phyloP scores from a whole-genome alignment of 768 basidiomycete genomes.

The Pleurotus pulmonarius region DNA sequence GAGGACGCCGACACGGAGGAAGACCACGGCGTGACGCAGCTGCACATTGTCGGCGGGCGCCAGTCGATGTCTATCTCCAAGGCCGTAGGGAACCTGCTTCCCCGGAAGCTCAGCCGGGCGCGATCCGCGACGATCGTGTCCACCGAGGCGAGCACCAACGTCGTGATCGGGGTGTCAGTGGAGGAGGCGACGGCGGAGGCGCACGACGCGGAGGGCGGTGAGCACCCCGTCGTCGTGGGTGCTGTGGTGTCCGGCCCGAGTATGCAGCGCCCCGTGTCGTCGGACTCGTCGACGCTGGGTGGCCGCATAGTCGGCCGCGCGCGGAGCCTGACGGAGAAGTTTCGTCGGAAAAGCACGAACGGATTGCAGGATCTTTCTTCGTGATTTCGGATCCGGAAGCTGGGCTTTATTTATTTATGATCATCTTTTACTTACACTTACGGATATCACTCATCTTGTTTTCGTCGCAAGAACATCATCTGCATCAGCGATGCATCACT shows the following conservation, averaged over 20 bases:
- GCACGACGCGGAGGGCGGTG: neutral
- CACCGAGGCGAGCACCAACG: neutral
- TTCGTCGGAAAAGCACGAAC: conserved; percentile 6
- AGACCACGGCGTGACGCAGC: conserved; percentile 2
- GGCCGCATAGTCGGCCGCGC: neutral
- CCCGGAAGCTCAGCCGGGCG: conserved; percentile 6
- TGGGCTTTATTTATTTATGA: no score
- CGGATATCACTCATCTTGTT: no score
- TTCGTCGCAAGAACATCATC: no score
- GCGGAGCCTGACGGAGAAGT: conserved; percentile 7
- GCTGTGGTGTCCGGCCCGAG: conserved; percentile 1
- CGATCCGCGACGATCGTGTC: neutral
- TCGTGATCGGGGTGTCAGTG: conserved; percentile 8
- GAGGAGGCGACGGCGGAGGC: conserved; percentile 7
- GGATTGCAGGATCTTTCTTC: no score
- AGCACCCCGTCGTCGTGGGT: neutral
- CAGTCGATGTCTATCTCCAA: conserved; percentile 1
- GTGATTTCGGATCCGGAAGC: neutral
- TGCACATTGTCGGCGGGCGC: neutral
- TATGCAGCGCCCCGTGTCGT: neutral
- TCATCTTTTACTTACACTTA: no score
- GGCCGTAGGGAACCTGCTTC: conserved; percentile 7
- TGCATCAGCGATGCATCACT: no score
- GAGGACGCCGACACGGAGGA: conserved; percentile 2
- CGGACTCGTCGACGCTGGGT: neutral